Evolutionary conservation across 1,139 yeast genomes (phyloP).

Genomic region (Yamadazyma diospyri): DNA sequence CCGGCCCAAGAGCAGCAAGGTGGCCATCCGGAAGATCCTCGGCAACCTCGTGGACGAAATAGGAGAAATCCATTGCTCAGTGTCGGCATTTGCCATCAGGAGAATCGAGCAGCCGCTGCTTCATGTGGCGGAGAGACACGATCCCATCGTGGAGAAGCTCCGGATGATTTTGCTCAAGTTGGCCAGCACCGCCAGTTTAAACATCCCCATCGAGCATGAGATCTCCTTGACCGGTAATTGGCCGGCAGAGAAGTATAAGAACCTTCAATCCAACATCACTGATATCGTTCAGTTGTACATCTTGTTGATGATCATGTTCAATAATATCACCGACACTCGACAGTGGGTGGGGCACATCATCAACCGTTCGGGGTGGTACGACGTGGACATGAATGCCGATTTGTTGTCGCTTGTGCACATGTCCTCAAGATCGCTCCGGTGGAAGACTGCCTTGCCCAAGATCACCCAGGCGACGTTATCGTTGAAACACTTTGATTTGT

Average conservation of each 20-base stretch:
- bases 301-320: conserved; percentile 22
- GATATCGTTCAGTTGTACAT: conserved; percentile 30
- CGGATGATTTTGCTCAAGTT: conserved; percentile 22
- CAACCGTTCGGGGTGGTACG: conserved; percentile 31
- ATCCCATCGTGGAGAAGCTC: conserved; percentile 21
- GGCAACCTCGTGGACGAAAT: conserved; percentile 23
- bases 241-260: conserved; percentile 29
- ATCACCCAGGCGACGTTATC: conserved; percentile 33
- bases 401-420: conserved; percentile 30
- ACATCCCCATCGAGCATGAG: conserved; percentile 30
- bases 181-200: conserved; percentile 21
- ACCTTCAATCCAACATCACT: conserved; percentile 22
- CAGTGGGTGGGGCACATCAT: conserved; percentile 27
- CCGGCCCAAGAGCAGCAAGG: conserved; percentile 28
- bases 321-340: conserved; percentile 26
- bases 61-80: conserved; percentile 30
- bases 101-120: conserved; percentile 20
- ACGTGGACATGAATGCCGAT: conserved; percentile 28
- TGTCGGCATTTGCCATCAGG: conserved; percentile 26
- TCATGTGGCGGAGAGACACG: conserved; percentile 22
- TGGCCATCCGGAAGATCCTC: conserved; percentile 23
- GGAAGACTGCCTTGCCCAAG: conserved; percentile 29
- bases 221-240: conserved; percentile 32
- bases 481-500: conserved; percentile 27
- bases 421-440: conserved; percentile 29